Percentiles rank a stretch among this genome's conserved stretches.
phyloP scores from a whole-genome alignment of 2,329 filamentous ascomycete species.

The Curvularia verruculosa region DNA sequence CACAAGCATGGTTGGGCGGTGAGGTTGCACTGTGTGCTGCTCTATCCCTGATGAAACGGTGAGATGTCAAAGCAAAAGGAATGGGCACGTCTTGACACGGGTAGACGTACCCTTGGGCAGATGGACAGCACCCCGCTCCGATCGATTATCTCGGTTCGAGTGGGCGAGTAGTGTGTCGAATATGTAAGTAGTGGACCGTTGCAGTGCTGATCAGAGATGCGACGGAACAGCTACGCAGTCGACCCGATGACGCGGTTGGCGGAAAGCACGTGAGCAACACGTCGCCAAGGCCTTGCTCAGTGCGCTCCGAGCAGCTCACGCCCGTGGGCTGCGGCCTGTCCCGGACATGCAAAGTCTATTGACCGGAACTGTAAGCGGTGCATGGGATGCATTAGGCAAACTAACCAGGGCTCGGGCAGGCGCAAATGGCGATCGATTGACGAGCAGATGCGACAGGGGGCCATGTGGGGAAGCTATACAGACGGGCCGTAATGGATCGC shows the following conservation, averaged over 20 bases:
- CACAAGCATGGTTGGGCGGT: background rate
- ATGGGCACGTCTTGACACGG: background rate
- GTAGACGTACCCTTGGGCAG: background rate
- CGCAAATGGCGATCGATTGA: conserved; percentile 8
- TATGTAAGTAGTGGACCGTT: background rate
- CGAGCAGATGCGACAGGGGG: background rate
- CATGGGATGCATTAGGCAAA: background rate
- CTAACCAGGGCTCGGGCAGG: background rate
- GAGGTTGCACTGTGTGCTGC: conserved; percentile 5
- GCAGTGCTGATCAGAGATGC: background rate
- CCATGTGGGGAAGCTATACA: background rate
- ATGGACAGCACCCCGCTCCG: background rate
- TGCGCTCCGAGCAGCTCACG: background rate
- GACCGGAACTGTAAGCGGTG: conserved; percentile 4
- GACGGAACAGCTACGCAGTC: background rate
- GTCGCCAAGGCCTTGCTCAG: background rate
- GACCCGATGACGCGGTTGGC: conserved; percentile 6
- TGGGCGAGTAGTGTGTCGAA: background rate
- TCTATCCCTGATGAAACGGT: conserved; percentile 5
- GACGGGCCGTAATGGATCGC: conserved; percentile 4
- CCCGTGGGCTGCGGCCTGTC: conserved; percentile 6
- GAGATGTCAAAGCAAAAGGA: conserved; percentile 8
- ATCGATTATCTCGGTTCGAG: background rate
- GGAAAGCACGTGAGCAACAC: conserved; percentile 3
- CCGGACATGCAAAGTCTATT: conserved; percentile 9